phyloP scores from a whole-genome alignment of 495 filamentous ascomycete genomes.

The Penicillium odoratum region DNA sequence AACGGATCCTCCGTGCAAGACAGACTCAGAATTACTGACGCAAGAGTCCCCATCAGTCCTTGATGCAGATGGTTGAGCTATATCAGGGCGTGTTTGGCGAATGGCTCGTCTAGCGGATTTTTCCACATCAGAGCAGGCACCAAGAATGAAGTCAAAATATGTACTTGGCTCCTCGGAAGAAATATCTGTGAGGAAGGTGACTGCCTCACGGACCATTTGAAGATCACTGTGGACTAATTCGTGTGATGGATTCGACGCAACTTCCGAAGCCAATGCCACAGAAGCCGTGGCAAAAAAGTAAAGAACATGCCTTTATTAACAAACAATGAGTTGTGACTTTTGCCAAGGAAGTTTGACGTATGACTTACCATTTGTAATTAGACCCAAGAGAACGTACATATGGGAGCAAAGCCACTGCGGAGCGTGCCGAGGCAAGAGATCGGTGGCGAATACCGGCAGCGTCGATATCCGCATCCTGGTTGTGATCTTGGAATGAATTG shows the following conservation, averaged over 20 bases:
- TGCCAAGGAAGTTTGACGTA: neutral
- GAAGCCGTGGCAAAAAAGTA: conserved; percentile 22
- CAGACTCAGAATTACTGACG: neutral
- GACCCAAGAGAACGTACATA: conserved; percentile 8
- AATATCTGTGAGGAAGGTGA: conserved; percentile 10
- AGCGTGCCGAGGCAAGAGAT: conserved; percentile 18
- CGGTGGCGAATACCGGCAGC: neutral
- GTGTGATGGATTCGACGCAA: conserved; percentile 9
- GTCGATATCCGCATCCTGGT: neutral
- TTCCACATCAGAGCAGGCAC: conserved; percentile 17
- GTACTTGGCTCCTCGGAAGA: conserved; percentile 22
- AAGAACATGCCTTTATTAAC: conserved; percentile 16
- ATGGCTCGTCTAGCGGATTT: conserved; percentile 10
- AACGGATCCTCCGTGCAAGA: neutral
- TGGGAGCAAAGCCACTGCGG: conserved; percentile 10
- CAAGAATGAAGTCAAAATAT: conserved; percentile 22
- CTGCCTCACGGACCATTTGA: conserved; percentile 1
- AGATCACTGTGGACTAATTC: conserved; percentile 8
- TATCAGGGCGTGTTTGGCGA: neutral
- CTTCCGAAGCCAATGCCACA: conserved; percentile 13
- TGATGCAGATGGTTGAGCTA: neutral
- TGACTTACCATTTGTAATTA: conserved; percentile 13
- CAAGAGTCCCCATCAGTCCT: neutral
- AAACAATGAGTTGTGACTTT: neutral
- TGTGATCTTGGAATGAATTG: neutral